Conservation (phyloP, 2,329 filamentous ascomycete genomes). For the Sclerotinia minor region DNA sequence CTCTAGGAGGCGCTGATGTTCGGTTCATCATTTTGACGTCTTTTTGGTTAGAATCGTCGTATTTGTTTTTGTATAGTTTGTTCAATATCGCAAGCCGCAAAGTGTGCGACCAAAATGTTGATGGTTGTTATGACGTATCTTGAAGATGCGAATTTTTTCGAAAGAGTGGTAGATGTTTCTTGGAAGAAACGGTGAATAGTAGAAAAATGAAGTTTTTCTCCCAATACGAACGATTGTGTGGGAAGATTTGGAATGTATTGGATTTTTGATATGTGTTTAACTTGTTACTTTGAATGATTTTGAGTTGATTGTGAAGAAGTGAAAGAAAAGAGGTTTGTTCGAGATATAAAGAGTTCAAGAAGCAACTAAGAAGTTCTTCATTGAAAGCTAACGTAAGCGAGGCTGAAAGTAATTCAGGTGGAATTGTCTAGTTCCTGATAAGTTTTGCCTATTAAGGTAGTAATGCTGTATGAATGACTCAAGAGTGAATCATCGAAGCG, state of each 20-base stretch:
- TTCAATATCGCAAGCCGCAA: conserved; percentile 12
- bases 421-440: background rate
- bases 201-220: background rate
- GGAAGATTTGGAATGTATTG: background rate
- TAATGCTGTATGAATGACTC: background rate
- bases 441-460: background rate
- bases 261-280: no score
- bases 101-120: conserved; percentile 9
- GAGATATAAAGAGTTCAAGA: background rate
- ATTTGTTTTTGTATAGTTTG: background rate
- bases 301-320: background rate
- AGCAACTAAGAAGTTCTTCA: background rate
- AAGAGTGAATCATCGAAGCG: background rate
- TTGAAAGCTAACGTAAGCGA: conserved; percentile 4
- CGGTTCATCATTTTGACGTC: conserved; percentile 29
- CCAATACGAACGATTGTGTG: background rate
- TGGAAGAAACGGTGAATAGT: no score
- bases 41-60: background rate
- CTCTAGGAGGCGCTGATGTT: conserved; percentile 34
- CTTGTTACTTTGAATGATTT: background rate
- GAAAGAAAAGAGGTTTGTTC: conserved; percentile 19
- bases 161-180: conserved; percentile 8
- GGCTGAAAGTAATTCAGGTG: background rate
- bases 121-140: conserved; percentile 3
- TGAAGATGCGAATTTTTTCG: conserved; percentile 9